phyloP scores from a whole-genome alignment of 345 rosid species.

The Limnanthes douglasii region DNA sequence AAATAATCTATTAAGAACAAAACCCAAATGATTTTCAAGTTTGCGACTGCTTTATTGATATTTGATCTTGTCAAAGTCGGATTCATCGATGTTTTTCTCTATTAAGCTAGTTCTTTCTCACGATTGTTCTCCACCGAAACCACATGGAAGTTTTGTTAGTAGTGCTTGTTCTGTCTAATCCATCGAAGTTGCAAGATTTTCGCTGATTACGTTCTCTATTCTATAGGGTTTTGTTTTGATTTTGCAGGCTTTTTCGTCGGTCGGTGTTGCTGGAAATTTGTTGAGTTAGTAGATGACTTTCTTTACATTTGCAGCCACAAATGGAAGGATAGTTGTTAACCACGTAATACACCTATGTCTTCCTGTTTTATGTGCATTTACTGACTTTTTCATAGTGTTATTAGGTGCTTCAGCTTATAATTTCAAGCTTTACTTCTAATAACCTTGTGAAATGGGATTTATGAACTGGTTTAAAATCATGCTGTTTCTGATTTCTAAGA shows the following conservation, averaged over 20 bases:
- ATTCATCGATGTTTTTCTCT: no score
- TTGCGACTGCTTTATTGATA: no score
- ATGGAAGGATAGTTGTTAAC: not conserved
- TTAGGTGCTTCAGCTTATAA: not conserved
- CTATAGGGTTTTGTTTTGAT: not conserved
- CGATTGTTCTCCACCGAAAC: no score
- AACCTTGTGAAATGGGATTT: constrained; percentile 5
- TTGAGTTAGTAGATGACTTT: not conserved
- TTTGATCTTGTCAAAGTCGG: no score
- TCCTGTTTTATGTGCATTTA: not conserved
- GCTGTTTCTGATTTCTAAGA: constrained; percentile 5
- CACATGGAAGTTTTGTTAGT: no score
- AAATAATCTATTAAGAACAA: no score
- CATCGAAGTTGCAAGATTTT: no score
- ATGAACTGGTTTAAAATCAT: constrained; percentile 6
- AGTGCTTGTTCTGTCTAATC: no score
- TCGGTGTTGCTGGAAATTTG: not conserved
- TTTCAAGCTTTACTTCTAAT: not conserved
- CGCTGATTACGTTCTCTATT: no score
- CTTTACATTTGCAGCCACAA: not conserved
- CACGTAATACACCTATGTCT: not conserved
- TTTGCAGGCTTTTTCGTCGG: not conserved
- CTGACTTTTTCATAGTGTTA: not conserved
- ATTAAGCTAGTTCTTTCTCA: no score
- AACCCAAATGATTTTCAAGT: no score